phyloP scores from a whole-genome alignment of 352 stramenopile species.

The Phytopythium aichiense region DNA sequence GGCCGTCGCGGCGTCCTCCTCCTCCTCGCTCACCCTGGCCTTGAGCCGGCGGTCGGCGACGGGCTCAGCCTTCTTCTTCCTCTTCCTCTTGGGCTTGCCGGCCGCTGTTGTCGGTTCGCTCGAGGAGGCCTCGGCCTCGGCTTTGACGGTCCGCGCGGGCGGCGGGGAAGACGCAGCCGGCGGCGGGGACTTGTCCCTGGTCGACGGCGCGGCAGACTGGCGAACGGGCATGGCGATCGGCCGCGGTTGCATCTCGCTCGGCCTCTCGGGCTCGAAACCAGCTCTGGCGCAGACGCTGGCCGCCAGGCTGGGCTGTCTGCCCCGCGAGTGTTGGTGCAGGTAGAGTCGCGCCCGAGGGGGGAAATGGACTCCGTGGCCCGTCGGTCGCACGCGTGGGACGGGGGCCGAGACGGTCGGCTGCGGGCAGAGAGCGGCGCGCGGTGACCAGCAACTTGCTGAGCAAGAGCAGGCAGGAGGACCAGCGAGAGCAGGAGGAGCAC shows the following conservation, averaged over 20 bases:
- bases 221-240: neutral
- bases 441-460: no score
- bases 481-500: no score
- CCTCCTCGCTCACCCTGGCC: neutral
- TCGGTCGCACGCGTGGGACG: constrained; percentile 4
- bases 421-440: neutral
- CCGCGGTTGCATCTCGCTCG: constrained; percentile 1
- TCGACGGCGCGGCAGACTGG: neutral
- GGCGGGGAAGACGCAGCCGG: neutral
- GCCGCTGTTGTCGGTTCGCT: neutral
- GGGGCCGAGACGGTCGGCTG: neutral
- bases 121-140: neutral
- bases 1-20: neutral
- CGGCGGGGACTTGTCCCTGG: constrained; percentile 1
- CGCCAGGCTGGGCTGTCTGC: neutral
- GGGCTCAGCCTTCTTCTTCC: neutral
- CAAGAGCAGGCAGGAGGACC: no score
- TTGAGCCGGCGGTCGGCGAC: neutral
- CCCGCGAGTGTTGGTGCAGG: neutral
- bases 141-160: neutral
- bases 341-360: neutral
- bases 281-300: neutral
- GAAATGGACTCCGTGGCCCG: neutral
- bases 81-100: neutral
- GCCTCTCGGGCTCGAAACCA: neutral